Conservation (phyloP, 768 basidiomycete species). For the Suillus hirtellus region DNA sequence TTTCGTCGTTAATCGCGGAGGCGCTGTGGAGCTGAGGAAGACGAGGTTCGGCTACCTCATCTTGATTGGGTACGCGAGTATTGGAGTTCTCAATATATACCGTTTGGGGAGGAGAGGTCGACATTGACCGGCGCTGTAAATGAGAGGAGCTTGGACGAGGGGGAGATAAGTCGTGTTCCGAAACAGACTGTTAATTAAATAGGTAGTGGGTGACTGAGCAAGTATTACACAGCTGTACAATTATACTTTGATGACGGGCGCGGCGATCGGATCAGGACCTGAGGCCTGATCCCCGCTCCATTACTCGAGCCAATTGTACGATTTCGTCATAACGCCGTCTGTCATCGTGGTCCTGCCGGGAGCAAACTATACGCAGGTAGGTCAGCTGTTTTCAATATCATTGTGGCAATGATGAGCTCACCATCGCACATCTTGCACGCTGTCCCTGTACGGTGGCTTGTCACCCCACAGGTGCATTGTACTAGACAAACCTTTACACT, state of each 20-base stretch:
- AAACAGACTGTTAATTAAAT: neutral
- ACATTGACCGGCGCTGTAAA: neutral
- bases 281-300: neutral
- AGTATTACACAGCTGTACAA: neutral
- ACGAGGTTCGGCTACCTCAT: neutral
- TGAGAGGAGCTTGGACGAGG: neutral
- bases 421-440: neutral
- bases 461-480: neutral
- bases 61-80: too few relatives aligned
- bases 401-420: neutral
- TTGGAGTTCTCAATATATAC: neutral
- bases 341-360: neutral
- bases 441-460: neutral
- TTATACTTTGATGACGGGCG: neutral
- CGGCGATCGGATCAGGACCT: neutral
- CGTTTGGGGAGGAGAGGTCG: neutral
- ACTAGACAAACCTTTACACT: neutral
- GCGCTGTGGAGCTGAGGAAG: neutral
- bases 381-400: neutral
- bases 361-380: neutral
- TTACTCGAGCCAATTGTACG: neutral
- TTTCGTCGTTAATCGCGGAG: neutral
- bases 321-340: neutral
- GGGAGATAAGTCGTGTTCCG: neutral
- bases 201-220: neutral